phyloP scores from a whole-genome alignment of 805 yeast species.

The Ogataea wickerhamii region DNA sequence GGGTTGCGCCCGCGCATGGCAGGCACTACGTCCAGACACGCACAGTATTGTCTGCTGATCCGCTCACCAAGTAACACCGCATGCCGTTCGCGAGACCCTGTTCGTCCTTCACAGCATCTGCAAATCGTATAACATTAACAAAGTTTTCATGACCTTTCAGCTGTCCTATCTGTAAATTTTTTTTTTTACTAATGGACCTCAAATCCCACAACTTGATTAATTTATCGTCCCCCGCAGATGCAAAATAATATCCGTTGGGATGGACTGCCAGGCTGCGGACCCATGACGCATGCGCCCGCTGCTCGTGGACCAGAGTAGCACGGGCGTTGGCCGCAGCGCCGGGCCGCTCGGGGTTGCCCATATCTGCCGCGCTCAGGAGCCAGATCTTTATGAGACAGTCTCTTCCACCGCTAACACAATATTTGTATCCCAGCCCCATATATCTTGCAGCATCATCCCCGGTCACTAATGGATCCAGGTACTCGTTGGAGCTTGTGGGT shows the following conservation, averaged over 20 bases:
- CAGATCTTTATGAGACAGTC: conserved; percentile 74
- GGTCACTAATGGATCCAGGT: conserved; percentile 44
- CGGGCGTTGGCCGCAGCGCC: conserved; percentile 55
- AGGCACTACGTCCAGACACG: conserved; percentile 45
- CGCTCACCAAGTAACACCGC: conserved; percentile 63
- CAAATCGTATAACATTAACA: conserved; percentile 59
- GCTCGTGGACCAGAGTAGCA: conserved; percentile 53
- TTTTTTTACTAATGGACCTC: conserved; percentile 28
- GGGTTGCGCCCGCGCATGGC: conserved; percentile 39
- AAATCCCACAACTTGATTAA: conserved; percentile 77
- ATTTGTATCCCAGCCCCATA: conserved; percentile 53
- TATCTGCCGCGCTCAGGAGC: conserved; percentile 66
- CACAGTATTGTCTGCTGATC: conserved; percentile 55
- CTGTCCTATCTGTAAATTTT: conserved; percentile 26
- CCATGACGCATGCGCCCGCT: conserved; percentile 85
- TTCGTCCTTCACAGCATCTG: conserved; percentile 40
- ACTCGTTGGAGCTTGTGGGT: conserved; percentile 47
- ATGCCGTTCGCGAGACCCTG: conserved; percentile 41
- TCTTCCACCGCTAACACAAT: conserved; percentile 75
- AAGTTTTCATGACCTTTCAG: conserved; percentile 72
- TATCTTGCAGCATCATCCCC: conserved; percentile 24
- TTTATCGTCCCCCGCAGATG: conserved; percentile 78
- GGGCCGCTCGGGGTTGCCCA: conserved; percentile 39
- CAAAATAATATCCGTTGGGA: conserved; percentile 68
- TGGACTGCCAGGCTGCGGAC: conserved; percentile 66